Evolutionary conservation across 352 stramenopile species (phyloP).

Genomic region (Phytophthora pistaciae): DNA sequence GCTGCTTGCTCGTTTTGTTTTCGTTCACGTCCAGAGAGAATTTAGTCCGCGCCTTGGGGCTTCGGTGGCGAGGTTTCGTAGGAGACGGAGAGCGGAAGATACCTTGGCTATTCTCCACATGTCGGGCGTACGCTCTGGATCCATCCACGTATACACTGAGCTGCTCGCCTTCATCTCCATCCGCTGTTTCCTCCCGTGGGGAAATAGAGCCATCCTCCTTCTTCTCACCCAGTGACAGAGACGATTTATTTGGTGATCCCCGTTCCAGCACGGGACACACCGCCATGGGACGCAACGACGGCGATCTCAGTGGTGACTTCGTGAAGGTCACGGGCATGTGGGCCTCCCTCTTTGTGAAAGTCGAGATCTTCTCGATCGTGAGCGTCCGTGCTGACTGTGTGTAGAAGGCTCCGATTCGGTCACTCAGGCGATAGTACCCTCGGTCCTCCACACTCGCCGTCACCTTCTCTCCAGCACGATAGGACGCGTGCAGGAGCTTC

Average conservation of each 20-base stretch:
- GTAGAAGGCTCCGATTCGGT: constrained; percentile 83
- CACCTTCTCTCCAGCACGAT: constrained; percentile 24
- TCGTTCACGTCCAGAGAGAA: constrained; percentile 58
- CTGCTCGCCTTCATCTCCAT: constrained; percentile 19
- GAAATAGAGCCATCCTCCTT: constrained; percentile 11
- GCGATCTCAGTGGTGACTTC: constrained; percentile 49
- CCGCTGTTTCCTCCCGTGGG: constrained; percentile 22
- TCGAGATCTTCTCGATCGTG: constrained; percentile 77
- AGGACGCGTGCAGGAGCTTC: constrained; percentile 30
- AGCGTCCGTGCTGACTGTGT: constrained; percentile 70
- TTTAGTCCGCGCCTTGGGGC: constrained; percentile 33
- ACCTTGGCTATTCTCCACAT: constrained; percentile 70
- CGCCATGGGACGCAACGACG: constrained; percentile 51
- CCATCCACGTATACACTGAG: constrained; percentile 66
- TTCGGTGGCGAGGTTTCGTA: constrained; percentile 45
- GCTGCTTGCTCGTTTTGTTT: constrained; percentile 23
- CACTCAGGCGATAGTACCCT: constrained; percentile 83
- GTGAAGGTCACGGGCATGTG: constrained; percentile 53
- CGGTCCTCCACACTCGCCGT: constrained; percentile 59
- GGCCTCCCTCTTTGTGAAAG: constrained; percentile 63
- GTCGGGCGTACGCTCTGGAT: constrained; percentile 66
- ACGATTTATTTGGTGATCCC: constrained; percentile 26
- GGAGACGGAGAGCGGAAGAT: constrained; percentile 68
- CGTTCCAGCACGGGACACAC: constrained; percentile 67
- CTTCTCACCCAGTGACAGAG: constrained; percentile 5